A percentile compares a stretch with the other conserved stretches of the same genome.
phyloP scores from a whole-genome alignment of 1,284 basidiomycete species.

The Caloboletus inedulis region DNA sequence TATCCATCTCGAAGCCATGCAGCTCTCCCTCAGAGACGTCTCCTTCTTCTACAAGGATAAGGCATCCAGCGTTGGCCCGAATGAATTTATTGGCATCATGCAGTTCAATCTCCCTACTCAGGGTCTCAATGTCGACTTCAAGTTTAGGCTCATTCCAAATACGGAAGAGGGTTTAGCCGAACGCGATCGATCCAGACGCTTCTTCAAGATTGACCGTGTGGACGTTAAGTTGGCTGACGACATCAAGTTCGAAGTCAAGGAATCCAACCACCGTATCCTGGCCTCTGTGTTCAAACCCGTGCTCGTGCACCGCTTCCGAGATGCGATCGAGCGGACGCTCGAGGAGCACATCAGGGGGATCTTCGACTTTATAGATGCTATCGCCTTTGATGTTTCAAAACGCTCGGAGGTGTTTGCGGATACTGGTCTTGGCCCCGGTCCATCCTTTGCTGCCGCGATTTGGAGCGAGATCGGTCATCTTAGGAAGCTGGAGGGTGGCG shows the following conservation, averaged over 20 bases:
- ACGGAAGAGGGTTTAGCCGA: conserved; percentile 39
- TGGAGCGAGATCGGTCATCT: conserved; percentile 65
- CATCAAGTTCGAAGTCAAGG: conserved; percentile 48
- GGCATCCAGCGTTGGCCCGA: conserved; percentile 46
- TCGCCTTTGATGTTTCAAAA: conserved; percentile 55
- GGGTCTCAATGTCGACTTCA: conserved; percentile 64
- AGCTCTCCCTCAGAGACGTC: conserved; percentile 56
- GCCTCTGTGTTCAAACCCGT: conserved; percentile 60
- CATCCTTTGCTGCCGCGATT: conserved; percentile 50
- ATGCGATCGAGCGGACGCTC: conserved; percentile 54
- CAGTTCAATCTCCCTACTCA: conserved; percentile 59
- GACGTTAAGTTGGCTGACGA: conserved; percentile 51
- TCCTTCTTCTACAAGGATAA: conserved; percentile 72
- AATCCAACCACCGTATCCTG: conserved; percentile 61
- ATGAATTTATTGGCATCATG: conserved; percentile 57
- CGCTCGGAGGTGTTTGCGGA: conserved; percentile 63
- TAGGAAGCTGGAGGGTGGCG: conserved; percentile 37
- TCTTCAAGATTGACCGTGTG: conserved; percentile 54
- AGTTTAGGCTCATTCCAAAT: conserved; percentile 57
- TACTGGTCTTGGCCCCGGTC: conserved; percentile 49
- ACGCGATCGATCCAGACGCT: conserved; percentile 46
- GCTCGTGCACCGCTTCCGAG: conserved; percentile 51
- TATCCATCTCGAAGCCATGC: conserved; percentile 58
- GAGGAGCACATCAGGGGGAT: conserved; percentile 48
- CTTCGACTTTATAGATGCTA: conserved; percentile 50